These are phyloP conservation scores for Wickerhamomyces alni DNA, from an alignment of 805 yeast species.

Conservation along the genomic window DNA sequence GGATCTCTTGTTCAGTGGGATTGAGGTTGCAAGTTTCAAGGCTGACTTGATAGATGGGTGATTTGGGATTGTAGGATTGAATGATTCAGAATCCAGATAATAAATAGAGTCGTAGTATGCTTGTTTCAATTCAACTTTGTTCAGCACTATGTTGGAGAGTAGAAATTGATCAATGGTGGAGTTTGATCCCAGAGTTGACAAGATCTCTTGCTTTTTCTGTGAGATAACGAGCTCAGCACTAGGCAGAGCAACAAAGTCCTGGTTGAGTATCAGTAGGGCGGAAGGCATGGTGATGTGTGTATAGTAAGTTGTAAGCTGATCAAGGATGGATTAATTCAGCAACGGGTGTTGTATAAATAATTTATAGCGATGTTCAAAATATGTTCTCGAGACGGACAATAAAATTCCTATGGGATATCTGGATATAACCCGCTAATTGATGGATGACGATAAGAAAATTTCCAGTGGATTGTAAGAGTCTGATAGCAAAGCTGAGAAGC, in stretches of 20 bases:
- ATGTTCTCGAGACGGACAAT: background rate
- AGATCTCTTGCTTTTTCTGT: slow-evolving; percentile 14
- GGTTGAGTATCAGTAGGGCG: slow-evolving; percentile 21
- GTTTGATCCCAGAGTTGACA: slow-evolving; percentile 4
- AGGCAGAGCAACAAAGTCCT: slow-evolving; percentile 18
- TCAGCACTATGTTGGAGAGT: slow-evolving; percentile 21
- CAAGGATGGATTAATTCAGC: too few species aligned
- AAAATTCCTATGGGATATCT: background rate
- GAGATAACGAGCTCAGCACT: slow-evolving; percentile 17
- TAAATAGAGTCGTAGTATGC: slow-evolving; percentile 21
- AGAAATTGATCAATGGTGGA: slow-evolving; percentile 19
- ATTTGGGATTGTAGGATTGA: slow-evolving; percentile 20
- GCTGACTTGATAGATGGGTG: slow-evolving; percentile 17
- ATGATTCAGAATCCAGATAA: slow-evolving; percentile 18
- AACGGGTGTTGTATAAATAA: too few species aligned
- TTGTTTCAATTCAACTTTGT: slow-evolving; percentile 14
- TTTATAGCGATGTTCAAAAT: too few species aligned
- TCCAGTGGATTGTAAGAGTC: too few species aligned
- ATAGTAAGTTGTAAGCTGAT: too few species aligned
- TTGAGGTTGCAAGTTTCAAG: slow-evolving; percentile 8
- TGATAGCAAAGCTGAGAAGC: too few species aligned
- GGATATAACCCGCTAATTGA: too few species aligned
- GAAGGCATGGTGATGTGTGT: slow-evolving; percentile 14
- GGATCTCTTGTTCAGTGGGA: slow-evolving; percentile 6
- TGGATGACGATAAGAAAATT: too few species aligned